Evolutionary conservation across 352 stramenopile genomes (phyloP).

Genomic region (Phytophthora melonis): DNA sequence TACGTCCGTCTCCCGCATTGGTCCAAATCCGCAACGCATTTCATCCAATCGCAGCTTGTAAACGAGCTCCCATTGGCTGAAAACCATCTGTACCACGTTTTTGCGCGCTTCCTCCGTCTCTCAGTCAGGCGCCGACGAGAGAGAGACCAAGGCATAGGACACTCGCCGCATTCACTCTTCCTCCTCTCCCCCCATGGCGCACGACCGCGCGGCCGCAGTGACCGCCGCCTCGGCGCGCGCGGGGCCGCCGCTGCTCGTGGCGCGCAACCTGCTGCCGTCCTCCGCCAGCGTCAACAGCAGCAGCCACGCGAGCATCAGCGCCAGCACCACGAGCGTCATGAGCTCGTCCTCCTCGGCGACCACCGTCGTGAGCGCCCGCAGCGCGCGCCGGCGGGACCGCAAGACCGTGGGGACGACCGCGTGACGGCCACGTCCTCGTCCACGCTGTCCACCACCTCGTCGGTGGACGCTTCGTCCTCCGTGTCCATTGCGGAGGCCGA

Average conservation of each 20-base stretch:
- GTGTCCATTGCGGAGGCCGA: constrained; percentile 16
- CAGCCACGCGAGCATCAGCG: constrained; percentile 33
- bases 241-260: constrained; percentile 35
- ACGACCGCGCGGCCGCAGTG: constrained; percentile 38
- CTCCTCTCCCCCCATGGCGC: constrained; percentile 37
- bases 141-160: not conserved
- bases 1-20: not conserved
- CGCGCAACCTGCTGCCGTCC: constrained; percentile 42
- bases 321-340: constrained; percentile 30
- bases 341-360: constrained; percentile 30
- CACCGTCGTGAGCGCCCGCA: constrained; percentile 12
- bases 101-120: constrained; percentile 4
- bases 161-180: not conserved
- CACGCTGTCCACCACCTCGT: constrained; percentile 48
- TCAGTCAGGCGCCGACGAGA: not conserved
- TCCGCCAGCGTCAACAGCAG: constrained; percentile 16
- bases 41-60: not conserved
- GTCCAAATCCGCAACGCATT: not conserved
- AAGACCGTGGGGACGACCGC: constrained; percentile 42
- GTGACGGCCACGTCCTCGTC: constrained; percentile 38
- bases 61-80: not conserved
- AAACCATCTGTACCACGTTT: not conserved
- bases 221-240: constrained; percentile 21
- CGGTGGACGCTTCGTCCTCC: constrained; percentile 29
- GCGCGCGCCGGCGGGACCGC: constrained; percentile 20